Evolutionary conservation across 1,139 yeast genomes (phyloP).

Genomic region (Suhomyces panamericanus): DNA sequence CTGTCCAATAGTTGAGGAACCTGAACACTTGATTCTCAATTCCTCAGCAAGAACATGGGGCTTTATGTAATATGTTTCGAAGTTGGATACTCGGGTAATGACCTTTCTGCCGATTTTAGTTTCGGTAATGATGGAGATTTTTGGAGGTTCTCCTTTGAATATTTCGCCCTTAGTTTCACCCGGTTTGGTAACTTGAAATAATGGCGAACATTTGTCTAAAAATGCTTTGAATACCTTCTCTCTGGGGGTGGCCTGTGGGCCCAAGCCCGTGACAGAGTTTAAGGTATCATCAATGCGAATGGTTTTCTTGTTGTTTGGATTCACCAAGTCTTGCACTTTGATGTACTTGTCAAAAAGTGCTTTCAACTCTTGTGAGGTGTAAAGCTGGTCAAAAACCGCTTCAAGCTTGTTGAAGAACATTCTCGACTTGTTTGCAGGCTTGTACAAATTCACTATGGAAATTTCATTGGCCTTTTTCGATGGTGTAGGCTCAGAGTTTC

Average conservation of each 20-base stretch:
- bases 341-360: constrained; percentile 57
- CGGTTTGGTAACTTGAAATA: constrained; percentile 56
- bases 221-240: constrained; percentile 55
- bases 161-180: constrained; percentile 42
- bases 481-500: constrained; percentile 18
- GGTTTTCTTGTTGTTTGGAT: constrained; percentile 44
- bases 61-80: constrained; percentile 68
- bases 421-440: constrained; percentile 54
- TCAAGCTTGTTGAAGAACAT: constrained; percentile 50
- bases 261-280: constrained; percentile 26
- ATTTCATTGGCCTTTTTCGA: constrained; percentile 31
- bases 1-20: constrained; percentile 74
- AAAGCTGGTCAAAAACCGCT: constrained; percentile 39
- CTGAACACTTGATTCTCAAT: constrained; percentile 79
- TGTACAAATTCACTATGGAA: constrained; percentile 45
- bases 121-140: constrained; percentile 66
- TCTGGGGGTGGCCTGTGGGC: constrained; percentile 37
- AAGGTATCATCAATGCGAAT: constrained; percentile 55
- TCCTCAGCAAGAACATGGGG: constrained; percentile 67
- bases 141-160: constrained; percentile 67
- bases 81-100: constrained; percentile 68
- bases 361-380: constrained; percentile 56
- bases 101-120: constrained; percentile 80
- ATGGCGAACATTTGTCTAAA: constrained; percentile 54
- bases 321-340: constrained; percentile 48